Conservation (phyloP, 2,329 filamentous ascomycete genomes). For the Monosporascus cannonballus region DNA sequence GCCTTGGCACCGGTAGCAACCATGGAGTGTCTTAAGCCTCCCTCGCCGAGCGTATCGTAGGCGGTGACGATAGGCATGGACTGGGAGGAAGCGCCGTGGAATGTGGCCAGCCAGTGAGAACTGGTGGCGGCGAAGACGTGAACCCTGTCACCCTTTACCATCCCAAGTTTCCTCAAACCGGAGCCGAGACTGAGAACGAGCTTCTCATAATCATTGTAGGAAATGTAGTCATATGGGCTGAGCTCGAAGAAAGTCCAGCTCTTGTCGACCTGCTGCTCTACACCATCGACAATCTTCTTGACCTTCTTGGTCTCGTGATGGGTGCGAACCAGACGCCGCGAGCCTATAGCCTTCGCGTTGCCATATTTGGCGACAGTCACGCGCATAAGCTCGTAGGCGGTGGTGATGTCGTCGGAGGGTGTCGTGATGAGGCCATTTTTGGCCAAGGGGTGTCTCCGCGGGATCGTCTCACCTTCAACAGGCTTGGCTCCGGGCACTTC, state of each 20-base stretch:
- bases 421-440: slow-evolving; percentile 56
- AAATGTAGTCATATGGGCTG: slow-evolving; percentile 69
- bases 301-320: slow-evolving; percentile 83
- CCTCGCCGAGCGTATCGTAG: slow-evolving; percentile 70
- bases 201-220: slow-evolving; percentile 72
- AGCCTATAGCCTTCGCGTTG: slow-evolving; percentile 61
- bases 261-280: slow-evolving; percentile 76
- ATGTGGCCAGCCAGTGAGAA: slow-evolving; percentile 44
- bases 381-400: slow-evolving; percentile 70
- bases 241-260: slow-evolving; percentile 86
- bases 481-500: slow-evolving; percentile 59
- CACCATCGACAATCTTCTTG: slow-evolving; percentile 80
- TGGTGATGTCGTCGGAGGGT: slow-evolving; percentile 60
- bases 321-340: slow-evolving; percentile 66
- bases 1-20: slow-evolving; percentile 63
- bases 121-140: slow-evolving; percentile 77
- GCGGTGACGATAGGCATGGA: slow-evolving; percentile 75
- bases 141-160: slow-evolving; percentile 61
- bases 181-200: slow-evolving; percentile 61
- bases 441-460: slow-evolving; percentile 58
- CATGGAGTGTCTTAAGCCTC: slow-evolving; percentile 65
- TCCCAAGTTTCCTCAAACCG: slow-evolving; percentile 66
- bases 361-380: slow-evolving; percentile 60
- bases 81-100: slow-evolving; percentile 58
- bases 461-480: slow-evolving; percentile 67